Evolutionary conservation across 129 eudicot species (phyloP).

Genomic region (Flaveria brownii): DNA sequence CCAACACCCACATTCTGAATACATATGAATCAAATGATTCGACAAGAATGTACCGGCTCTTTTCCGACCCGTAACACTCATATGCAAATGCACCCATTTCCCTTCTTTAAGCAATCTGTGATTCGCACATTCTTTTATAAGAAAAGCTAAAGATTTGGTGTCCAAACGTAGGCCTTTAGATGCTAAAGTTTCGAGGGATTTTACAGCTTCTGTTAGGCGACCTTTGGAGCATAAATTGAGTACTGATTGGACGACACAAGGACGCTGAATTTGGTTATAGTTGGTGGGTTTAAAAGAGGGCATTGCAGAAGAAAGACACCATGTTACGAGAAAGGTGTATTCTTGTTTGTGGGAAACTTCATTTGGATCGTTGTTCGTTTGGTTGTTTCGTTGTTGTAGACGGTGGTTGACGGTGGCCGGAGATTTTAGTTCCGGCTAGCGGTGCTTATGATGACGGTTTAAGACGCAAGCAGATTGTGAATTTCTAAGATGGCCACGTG

Average conservation of each 20-base stretch:
- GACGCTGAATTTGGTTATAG: conserved; percentile 36
- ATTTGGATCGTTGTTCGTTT: conserved; percentile 10
- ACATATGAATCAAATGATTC: conserved; percentile 59
- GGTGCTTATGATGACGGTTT: conserved; percentile 23
- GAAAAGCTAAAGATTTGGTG: conserved; percentile 49
- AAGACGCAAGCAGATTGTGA: not conserved
- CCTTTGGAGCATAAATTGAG: conserved; percentile 55
- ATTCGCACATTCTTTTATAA: conserved; percentile 52
- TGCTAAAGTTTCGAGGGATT: conserved; percentile 44
- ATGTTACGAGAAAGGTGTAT: conserved; percentile 25
- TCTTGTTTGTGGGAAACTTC: conserved; percentile 22
- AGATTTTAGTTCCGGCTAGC: conserved; percentile 25
- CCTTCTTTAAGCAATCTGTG: conserved; percentile 53
- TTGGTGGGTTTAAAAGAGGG: conserved; percentile 30
- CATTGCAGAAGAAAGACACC: conserved; percentile 37
- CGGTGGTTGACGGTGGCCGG: conserved; percentile 11
- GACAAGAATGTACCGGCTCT: conserved; percentile 49
- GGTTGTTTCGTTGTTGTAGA: not conserved
- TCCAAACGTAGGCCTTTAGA: conserved; percentile 52
- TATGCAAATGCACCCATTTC: conserved; percentile 72
- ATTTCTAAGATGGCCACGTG: too few species aligned
- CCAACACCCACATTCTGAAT: conserved; percentile 58
- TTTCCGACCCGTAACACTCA: conserved; percentile 60
- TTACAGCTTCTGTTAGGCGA: conserved; percentile 51
- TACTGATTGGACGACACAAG: conserved; percentile 52